Conservation (phyloP, 176 grass and related monocot species). For the maize (Zea mays) region Zm-B73-REFERENCE-NAM-5.0 NC_050101.1:128131501-128132000, state of each 20-base stretch:
- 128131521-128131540: slow-evolving; percentile 1
- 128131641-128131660: background rate
- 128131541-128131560: background rate
- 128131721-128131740: background rate
- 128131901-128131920: slow-evolving; percentile 54
- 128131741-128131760: background rate
- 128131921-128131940: slow-evolving; percentile 43
- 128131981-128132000: slow-evolving; percentile 51
- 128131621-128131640: slow-evolving; percentile 13
- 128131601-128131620: background rate
- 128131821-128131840: background rate
- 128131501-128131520: background rate
- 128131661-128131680: background rate
- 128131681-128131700: background rate
- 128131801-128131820: too few species aligned
- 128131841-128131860: slow-evolving; percentile 2
- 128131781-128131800: background rate
- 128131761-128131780: background rate
- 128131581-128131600: background rate
- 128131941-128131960: slow-evolving; percentile 47
- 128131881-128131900: slow-evolving; percentile 90
- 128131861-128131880: slow-evolving; percentile 83
- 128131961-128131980: slow-evolving; percentile 47
- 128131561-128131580: background rate
- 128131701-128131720: background rate